Base-by-base conservation (phyloP, 495 filamentous ascomycete species). In the Penicillium verhagenii region DNA sequence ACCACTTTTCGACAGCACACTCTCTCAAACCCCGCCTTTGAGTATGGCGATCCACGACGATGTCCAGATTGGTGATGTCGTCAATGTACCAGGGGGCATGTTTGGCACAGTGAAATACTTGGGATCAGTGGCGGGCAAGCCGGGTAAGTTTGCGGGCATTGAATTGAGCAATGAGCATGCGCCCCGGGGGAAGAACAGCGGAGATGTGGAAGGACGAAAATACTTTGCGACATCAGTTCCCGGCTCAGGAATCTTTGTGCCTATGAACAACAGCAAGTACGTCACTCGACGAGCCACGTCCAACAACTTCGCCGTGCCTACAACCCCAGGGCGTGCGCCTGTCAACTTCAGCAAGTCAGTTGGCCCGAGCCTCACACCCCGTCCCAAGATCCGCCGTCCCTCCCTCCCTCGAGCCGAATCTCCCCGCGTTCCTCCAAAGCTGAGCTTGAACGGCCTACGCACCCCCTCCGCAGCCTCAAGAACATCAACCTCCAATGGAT, bases 21-120 rank as follows among this genome's bases (percentile, higher is more conserved):
- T 21, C 44, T 47, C 18, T 20, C 24, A 56, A 40, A 52, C 39
- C 24, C 18, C 25, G 18, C 19, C 52, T n/a, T 43, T 47, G 20
- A 50, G 50, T 37, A 74, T 73, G 74, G 72, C 59, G 66, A 69
- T 66, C 55, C 61, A 61, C 49, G 75, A 78, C 52, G 86, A 86
- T 37, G 74, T 95, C 57, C 80, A 87, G 61, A 81, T 97, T 33
- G 95, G 95, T 40, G 95, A 97, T 67, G 72, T 81, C 50, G 94
- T 99, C 48, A 92, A 97, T 55, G 93, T 97, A 47, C 94, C 94
- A 6, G 95, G 94, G 9, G 91, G 86, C 61, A 97, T 99, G 93
- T 76, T 87, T 59, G 94, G 94, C 21, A 88, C 83, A 21, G 83
- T 99, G 51, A 91, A 88, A 69, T 99, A 93, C 66, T 77, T 99